Evolutionary conservation across 2,329 filamentous ascomycete genomes (phyloP).

Genomic region (Zarea fungicola): DNA sequence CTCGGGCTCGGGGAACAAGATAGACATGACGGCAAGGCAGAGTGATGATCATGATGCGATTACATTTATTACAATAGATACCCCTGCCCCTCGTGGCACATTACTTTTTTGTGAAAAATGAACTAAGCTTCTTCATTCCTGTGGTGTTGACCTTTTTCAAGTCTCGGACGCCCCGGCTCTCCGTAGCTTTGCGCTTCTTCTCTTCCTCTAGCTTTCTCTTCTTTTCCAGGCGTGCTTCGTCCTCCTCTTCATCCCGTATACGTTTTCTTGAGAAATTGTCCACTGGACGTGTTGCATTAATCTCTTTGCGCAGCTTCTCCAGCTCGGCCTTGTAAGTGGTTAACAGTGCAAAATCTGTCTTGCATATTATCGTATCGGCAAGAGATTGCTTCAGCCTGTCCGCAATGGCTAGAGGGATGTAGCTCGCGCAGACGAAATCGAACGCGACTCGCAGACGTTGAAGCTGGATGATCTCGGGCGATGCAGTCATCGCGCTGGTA

Average conservation of each 20-base stretch:
- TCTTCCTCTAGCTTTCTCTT: slow-evolving; percentile 83
- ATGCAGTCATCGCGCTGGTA: slow-evolving; percentile 39
- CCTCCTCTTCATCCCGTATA: slow-evolving; percentile 60
- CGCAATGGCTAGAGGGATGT: slow-evolving; percentile 46
- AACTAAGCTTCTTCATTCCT: slow-evolving; percentile 96
- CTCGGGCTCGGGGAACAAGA: slow-evolving; percentile 29
- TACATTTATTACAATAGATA: slow-evolving; percentile 14
- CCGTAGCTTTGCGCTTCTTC: slow-evolving; percentile 70
- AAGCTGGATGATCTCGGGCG: slow-evolving; percentile 47
- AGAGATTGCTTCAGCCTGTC: slow-evolving; percentile 38
- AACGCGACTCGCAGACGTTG: slow-evolving; percentile 62
- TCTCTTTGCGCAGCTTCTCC: slow-evolving; percentile 63
- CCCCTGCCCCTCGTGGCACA: slow-evolving; percentile 5
- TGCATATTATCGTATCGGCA: slow-evolving; percentile 25
- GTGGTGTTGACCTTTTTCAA: slow-evolving; percentile 84
- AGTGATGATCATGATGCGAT: slow-evolving; percentile 8
- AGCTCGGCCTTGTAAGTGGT: slow-evolving; percentile 65
- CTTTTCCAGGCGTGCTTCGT: slow-evolving; percentile 66
- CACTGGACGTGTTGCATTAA: slow-evolving; percentile 60
- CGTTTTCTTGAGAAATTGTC: slow-evolving; percentile 69
- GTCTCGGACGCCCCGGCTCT: slow-evolving; percentile 71
- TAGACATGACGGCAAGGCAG: slow-evolving; percentile 13
- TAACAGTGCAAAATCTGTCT: slow-evolving; percentile 64
- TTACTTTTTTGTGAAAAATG: slow-evolving; percentile 76
- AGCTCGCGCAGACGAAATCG: slow-evolving; percentile 58